phyloP scores from a whole-genome alignment of 768 basidiomycete species.

The Lactifluus piperatus region DNA sequence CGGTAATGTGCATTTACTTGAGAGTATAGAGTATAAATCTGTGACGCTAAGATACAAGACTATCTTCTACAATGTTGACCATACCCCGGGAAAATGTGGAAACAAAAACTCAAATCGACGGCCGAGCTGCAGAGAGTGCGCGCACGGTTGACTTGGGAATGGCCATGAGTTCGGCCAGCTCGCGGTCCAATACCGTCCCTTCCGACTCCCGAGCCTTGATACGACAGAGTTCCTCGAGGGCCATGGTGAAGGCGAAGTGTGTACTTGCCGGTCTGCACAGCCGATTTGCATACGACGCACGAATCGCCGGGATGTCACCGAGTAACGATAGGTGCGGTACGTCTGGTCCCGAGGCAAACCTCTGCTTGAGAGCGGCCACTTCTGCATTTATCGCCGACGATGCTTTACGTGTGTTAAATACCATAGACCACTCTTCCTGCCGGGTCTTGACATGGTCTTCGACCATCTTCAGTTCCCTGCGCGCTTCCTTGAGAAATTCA shows the following conservation, averaged over 20 bases:
- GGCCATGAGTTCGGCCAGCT: slow-evolving; percentile 27
- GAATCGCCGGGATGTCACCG: slow-evolving; percentile 3
- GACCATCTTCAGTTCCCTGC: slow-evolving; percentile 28
- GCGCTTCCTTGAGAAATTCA: slow-evolving; percentile 28
- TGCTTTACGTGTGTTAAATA: not conserved
- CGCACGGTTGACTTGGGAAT: slow-evolving; percentile 25
- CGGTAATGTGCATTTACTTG: not conserved
- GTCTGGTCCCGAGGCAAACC: slow-evolving; percentile 5
- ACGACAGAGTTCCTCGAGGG: slow-evolving; percentile 3
- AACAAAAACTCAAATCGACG: not conserved
- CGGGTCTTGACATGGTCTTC: slow-evolving; percentile 31
- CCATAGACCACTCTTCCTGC: slow-evolving; percentile 12
- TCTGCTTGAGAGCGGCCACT: not conserved
- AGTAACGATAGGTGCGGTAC: slow-evolving; percentile 8
- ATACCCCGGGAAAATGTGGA: not conserved
- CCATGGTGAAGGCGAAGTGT: slow-evolving; percentile 10
- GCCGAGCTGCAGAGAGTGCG: slow-evolving; percentile 3
- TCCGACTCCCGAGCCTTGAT: slow-evolving; percentile 14
- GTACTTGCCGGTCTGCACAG: not conserved
- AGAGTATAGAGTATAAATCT: not conserved
- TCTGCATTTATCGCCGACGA: not conserved
- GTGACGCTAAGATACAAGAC: not conserved
- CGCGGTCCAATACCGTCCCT: slow-evolving; percentile 3
- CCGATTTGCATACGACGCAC: slow-evolving; percentile 15
- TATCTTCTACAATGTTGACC: not conserved